Percentiles rank a stretch among this genome's conserved stretches.
Evolutionary conservation across 2,329 filamentous ascomycete genomes (phyloP).

Genomic region (Ambrosiella cleistominuta): DNA sequence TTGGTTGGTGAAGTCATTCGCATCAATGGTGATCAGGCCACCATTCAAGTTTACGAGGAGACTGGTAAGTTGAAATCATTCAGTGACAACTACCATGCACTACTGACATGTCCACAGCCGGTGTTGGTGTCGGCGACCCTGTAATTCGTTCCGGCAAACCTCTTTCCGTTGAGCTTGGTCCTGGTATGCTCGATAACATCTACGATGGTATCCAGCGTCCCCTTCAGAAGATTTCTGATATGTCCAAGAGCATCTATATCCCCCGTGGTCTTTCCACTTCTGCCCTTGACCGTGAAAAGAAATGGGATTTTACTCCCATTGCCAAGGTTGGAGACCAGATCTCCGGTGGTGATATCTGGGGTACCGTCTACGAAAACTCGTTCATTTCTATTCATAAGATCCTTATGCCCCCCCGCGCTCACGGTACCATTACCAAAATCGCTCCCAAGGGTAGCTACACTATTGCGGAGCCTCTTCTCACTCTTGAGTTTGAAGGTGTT

Average conservation of each 20-base stretch:
- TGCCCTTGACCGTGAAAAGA: slow-evolving; percentile 74
- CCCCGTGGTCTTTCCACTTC: slow-evolving; percentile 82
- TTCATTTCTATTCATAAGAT: slow-evolving; percentile 89
- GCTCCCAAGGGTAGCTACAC: slow-evolving; percentile 82
- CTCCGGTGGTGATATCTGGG: slow-evolving; percentile 90
- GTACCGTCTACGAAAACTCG: slow-evolving; percentile 88
- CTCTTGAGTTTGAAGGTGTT: slow-evolving; percentile 92
- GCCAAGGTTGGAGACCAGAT: slow-evolving; percentile 95
- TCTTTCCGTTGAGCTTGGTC: slow-evolving; percentile 89
- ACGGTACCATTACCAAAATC: slow-evolving; percentile 84
- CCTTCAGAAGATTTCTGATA: slow-evolving; percentile 62
- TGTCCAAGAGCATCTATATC: slow-evolving; percentile 85
- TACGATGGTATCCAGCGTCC: slow-evolving; percentile 98
- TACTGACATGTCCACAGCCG: slow-evolving; percentile 39
- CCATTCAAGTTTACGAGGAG: slow-evolving; percentile 98
- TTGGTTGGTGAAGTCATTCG: slow-evolving; percentile 96
- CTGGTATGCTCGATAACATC: slow-evolving; percentile 95
- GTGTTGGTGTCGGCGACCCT: slow-evolving; percentile 88
- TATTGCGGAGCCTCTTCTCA: slow-evolving; percentile 81
- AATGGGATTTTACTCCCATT: slow-evolving; percentile 88
- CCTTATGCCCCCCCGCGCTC: slow-evolving; percentile 71
- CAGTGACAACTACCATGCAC: not conserved
- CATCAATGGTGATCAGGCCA: slow-evolving; percentile 87
- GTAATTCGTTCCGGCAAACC: slow-evolving; percentile 85
- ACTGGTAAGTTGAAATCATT: slow-evolving; percentile 46